phyloP scores from a whole-genome alignment of 139 green algal species.

The Tetraselmis chui region DNA sequence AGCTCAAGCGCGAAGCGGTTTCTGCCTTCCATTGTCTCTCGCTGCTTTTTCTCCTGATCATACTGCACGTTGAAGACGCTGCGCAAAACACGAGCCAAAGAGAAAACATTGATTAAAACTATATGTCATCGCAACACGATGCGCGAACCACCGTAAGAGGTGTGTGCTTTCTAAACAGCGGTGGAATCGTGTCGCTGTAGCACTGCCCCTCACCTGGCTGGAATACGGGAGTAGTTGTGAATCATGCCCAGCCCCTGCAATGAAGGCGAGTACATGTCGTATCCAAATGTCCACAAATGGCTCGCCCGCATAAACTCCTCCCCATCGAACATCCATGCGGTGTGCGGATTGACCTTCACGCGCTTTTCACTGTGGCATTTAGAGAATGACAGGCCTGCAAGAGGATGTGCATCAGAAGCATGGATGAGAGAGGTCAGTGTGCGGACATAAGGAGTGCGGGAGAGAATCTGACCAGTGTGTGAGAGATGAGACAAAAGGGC shows the following conservation, averaged over 20 bases:
- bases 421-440: too few relatives aligned
- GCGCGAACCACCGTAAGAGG: too few relatives aligned
- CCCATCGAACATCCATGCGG: background rate
- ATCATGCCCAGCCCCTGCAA: background rate
- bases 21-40: background rate
- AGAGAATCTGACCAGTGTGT: too few relatives aligned
- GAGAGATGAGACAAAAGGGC: background rate
- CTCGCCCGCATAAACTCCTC: background rate
- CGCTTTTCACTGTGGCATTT: background rate
- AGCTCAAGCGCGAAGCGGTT: background rate
- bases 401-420: too few relatives aligned
- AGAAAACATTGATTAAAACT: too few relatives aligned
- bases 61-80: too few relatives aligned
- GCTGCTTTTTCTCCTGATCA: background rate
- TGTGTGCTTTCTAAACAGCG: too few relatives aligned
- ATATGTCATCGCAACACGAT: too few relatives aligned
- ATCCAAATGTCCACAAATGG: slow-evolving; percentile 1
- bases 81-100: too few relatives aligned
- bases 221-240: background rate
- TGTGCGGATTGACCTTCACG: background rate
- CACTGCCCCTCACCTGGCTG: background rate
- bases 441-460: too few relatives aligned
- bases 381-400: background rate
- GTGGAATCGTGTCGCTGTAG: too few relatives aligned
- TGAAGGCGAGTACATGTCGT: slow-evolving; percentile 4